A percentile compares a stretch with the other conserved stretches of the same genome.
phyloP scores from a whole-genome alignment of 345 rosid species.

The Psidium guajava region DNA sequence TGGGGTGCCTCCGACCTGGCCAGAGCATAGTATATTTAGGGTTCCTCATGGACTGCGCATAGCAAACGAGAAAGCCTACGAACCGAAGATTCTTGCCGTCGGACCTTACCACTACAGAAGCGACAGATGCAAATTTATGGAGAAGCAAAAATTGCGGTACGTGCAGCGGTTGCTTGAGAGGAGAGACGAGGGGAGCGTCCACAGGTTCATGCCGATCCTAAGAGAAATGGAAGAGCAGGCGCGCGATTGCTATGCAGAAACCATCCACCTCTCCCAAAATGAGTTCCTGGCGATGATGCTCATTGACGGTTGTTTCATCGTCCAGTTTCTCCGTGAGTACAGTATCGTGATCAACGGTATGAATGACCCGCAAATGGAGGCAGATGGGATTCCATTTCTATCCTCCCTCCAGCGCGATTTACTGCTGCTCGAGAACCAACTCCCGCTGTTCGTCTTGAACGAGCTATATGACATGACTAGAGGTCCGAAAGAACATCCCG shows the following conservation, averaged over 20 bases:
- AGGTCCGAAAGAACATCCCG: fast-evolving
- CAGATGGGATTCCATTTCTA: fast-evolving
- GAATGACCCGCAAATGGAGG: too few relatives aligned
- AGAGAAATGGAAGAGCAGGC: background rate
- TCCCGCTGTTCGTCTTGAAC: background rate
- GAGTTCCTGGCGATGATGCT: background rate
- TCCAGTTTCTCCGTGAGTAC: background rate
- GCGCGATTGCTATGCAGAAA: background rate
- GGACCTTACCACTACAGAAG: background rate
- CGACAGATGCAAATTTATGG: too few relatives aligned
- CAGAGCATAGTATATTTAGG: background rate
- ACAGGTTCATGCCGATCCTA: background rate
- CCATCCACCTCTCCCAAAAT: background rate
- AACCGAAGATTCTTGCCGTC: background rate
- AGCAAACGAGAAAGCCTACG: background rate
- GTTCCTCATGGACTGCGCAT: fast-evolving
- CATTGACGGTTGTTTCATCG: background rate
- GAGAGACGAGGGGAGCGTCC: background rate
- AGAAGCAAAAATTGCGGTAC: too few relatives aligned
- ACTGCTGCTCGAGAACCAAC: background rate
- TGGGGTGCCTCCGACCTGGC: fast-evolving
- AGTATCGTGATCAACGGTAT: too few relatives aligned
- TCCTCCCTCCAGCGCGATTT: background rate
- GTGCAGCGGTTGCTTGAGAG: background rate
- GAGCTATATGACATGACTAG: background rate